Evolutionary conservation across 352 stramenopile species (phyloP), one percentile per base, ranked within the genome.

Genomic region (Phytopythium ostracodes): DNA sequence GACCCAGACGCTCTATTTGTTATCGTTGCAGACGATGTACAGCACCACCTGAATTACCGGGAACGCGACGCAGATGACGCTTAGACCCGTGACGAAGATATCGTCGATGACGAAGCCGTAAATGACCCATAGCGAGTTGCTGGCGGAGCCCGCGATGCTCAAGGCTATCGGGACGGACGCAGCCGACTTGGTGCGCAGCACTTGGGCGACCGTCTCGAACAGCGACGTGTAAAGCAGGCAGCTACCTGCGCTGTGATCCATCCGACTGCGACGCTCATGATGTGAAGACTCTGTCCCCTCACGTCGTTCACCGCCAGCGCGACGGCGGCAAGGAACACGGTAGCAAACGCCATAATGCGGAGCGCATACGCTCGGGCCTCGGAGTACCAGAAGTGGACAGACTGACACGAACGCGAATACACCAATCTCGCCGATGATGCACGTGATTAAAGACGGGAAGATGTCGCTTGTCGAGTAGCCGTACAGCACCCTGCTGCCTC

Each of bases 101-200:
- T 81, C 70, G 61, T 50, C 52, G 22, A 57, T 60, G 22, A 72
- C 57, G 27, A 76, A 59, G 2, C 59, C 65, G 51, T 76, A 76
- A 25, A 72, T 24, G 42, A 78, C 63, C 73, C 73, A 78, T 11
- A 76, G 59, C 20, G 49, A 24, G 58, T 68, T 76, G 55, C 66
- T 57, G 27, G n/a, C n/a, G n/a, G n/a, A n/a, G n/a, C 63, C 65
- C 0, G 66, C 65, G 29, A 63, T 53, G 42, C 72, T 69, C 18
- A 81, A 27, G 14, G 62, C 52, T 42, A 81, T 71, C 33, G 73
- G 68, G 27, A 81, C 68, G 31, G 72, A 81, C 20, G 70, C 64
- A 36, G 60, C 64, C 17, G 62, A 75, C 57, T 58, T 63, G 25
- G 68, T 72, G 56, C 58, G n/a, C 35, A 71, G 50, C 25, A 67